Base-by-base conservation (phyloP, 2,329 filamentous ascomycete species). In the Colletotrichum liaoningense region DNA sequence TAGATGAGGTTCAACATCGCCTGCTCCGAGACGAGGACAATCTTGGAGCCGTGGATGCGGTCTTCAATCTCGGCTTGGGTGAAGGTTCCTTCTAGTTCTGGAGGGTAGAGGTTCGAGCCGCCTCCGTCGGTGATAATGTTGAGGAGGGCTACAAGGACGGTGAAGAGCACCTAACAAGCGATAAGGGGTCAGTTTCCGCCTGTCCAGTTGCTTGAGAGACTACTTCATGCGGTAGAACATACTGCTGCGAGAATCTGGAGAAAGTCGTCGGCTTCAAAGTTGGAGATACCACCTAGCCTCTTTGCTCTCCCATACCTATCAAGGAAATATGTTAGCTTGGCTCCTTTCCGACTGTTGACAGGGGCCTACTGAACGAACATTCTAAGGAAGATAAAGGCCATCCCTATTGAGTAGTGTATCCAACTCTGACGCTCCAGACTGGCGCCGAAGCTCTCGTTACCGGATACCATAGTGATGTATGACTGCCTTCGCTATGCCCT, bases 21-120 rank as follows among this genome's bases (percentile, higher is more conserved):
- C 77, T 86, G 83, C 77, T 87, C 84, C 3, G 83, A 84, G 1
- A 85, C 77, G 5, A 86, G 76, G 19, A 85, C 83, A 46, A 86
- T 81, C 76, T 86, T 86, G 16, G 83, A 84, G 14, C 84, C 84
- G 49, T 82, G 80, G 55, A 86, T 82, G 8, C 86, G 81, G 24
- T 84, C 82, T 35, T 81, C 52, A 5, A 86, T 83, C 11, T 86
- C 81, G 19, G 76, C 68, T 16, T 78, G 71, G 7, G 80, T 81
- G 0, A 78, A 19, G 6, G 22, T 80, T 2, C 73, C 69, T 30
- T 80, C 79, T 30, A 82, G 73, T 64, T 81, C 84, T 5, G 82
- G 82, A 5, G 77, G 81, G 65, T 81, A 84, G 1, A 87, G 78
- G 69, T 86, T 86, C 64, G 72, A 74, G 33, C 72, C 72, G 52